Percentiles rank a stretch among this genome's conserved stretches.
Evolutionary conservation across 768 basidiomycete genomes (phyloP).

Genomic region (Solioccasus polychromus): DNA sequence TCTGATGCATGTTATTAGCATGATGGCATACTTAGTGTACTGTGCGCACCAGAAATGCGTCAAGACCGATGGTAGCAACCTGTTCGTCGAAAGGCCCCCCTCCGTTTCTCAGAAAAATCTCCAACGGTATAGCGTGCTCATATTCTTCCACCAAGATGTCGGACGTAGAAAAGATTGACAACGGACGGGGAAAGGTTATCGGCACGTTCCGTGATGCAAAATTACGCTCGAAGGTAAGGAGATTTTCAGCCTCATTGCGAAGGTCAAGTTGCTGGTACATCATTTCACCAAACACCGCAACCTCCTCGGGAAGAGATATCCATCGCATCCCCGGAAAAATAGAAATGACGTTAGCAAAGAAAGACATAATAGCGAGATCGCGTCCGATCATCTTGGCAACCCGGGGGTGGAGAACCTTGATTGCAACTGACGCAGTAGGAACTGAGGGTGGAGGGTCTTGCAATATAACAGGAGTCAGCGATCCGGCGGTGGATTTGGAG

Average conservation of each 20-base stretch:
- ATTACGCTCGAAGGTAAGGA: constrained; percentile 80
- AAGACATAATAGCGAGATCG: constrained; percentile 92
- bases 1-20: constrained; percentile 43
- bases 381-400: constrained; percentile 79
- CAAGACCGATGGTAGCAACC: constrained; percentile 88
- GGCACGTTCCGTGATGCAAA: constrained; percentile 77
- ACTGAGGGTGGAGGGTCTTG: constrained; percentile 64
- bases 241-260: constrained; percentile 84
- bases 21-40: neutral
- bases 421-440: constrained; percentile 85
- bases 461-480: constrained; percentile 48
- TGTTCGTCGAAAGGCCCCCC: constrained; percentile 89
- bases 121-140: constrained; percentile 87
- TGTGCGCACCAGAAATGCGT: constrained; percentile 83
- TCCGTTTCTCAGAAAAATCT: constrained; percentile 82
- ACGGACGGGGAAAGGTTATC: constrained; percentile 87
- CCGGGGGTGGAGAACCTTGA: constrained; percentile 92
- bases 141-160: constrained; percentile 91
- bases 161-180: constrained; percentile 75
- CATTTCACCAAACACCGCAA: constrained; percentile 91
- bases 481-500: constrained; percentile 43
- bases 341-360: constrained; percentile 80
- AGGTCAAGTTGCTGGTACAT: constrained; percentile 95
- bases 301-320: constrained; percentile 95
- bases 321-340: constrained; percentile 91